These are phyloP conservation scores for Monosporascus sp. DNA, from an alignment of 2,329 filamentous ascomycete species.

Conservation along the genomic window DNA sequence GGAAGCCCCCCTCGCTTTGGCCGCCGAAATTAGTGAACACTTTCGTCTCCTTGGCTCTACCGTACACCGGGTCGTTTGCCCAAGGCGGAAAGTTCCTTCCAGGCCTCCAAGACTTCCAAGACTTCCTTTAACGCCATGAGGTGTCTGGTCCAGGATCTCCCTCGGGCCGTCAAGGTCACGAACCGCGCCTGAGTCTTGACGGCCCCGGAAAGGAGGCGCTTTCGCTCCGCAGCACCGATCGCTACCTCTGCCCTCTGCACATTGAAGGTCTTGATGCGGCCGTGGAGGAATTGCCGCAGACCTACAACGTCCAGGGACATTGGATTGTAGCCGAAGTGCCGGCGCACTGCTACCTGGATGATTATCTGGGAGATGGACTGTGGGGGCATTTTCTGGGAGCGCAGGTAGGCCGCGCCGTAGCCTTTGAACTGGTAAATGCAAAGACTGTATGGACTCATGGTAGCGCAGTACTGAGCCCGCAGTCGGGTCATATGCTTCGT, in stretches of 20 bases:
- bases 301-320: neutral
- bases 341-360: neutral
- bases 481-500: neutral
- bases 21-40: neutral
- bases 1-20: too few relatives aligned
- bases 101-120: neutral
- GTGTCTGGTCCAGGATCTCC: neutral
- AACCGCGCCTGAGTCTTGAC: neutral
- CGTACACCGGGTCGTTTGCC: neutral
- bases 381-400: neutral
- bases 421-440: neutral
- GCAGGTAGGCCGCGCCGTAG: neutral
- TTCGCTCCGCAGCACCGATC: neutral
- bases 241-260: neutral
- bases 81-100: neutral
- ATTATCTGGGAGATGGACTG: neutral
- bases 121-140: neutral
- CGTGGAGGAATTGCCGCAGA: neutral
- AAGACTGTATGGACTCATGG: neutral
- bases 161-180: neutral
- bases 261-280: neutral
- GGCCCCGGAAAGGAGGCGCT: neutral
- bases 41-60: neutral
- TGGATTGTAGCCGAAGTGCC: neutral
- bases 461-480: neutral